Conservation (phyloP, 148 eudicot species). For the Fallopia convolvulus region DNA sequence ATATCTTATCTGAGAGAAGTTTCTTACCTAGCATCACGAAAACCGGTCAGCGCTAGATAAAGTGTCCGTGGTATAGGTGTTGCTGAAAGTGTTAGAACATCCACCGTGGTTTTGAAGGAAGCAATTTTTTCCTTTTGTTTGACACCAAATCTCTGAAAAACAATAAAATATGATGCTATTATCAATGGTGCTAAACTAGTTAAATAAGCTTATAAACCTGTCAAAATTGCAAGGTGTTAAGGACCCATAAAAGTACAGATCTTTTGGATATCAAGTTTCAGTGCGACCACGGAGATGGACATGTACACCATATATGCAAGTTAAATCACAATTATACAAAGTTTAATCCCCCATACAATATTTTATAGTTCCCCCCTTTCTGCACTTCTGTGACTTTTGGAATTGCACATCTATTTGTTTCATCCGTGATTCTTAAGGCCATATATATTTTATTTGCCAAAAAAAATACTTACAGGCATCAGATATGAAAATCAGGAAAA, state of each 20-base stretch:
- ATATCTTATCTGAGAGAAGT: neutral
- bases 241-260: neutral
- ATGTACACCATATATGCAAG: neutral
- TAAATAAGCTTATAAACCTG: neutral
- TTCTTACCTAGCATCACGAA: constrained; percentile 95
- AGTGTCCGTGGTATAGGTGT: constrained; percentile 98
- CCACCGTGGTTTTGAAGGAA: constrained; percentile 90
- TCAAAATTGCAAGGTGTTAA: neutral
- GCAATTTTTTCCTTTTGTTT: constrained; percentile 98
- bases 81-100: constrained; percentile 96
- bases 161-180: constrained; percentile 1
- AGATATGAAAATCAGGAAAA: too few relatives aligned
- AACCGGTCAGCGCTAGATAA: constrained; percentile 93
- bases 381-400: neutral
- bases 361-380: neutral
- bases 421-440: neutral
- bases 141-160: constrained; percentile 88
- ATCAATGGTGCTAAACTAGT: neutral
- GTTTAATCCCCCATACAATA: neutral
- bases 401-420: neutral
- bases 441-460: neutral
- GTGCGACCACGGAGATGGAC: neutral
- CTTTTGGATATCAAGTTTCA: neutral
- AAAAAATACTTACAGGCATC: neutral
- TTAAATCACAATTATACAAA: neutral